Base-by-base conservation (phyloP, 495 filamentous ascomycete species). In the Penicillium bovifimosum region DNA sequence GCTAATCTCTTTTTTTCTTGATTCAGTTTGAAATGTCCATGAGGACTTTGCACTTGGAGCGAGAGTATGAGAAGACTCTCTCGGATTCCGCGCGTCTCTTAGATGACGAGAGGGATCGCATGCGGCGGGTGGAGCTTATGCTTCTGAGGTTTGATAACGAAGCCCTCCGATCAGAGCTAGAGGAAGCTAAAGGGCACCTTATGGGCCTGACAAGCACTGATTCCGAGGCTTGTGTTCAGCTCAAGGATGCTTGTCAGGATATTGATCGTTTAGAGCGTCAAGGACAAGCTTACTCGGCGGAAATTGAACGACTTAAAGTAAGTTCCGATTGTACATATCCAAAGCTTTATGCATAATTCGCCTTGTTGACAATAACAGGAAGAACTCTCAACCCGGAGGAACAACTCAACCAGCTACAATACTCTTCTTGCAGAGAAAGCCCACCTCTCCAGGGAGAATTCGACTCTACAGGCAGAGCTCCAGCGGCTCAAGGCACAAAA, bases 351-450 rank as follows among this genome's bases (percentile, higher is more conserved):
- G 7, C 36, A 24, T n/a, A 34, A 20, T 16, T 26, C 9, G 14
- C 26, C 6, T 35, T 52, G 28, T 40, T 42, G 50, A 50, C 42
- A 28, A 13, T 3, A 28, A n/a, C 41, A 91, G 86, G 80, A 79
- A 29, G 86, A 95, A 65, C 69, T 91, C 13, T 69, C 76, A 27
- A 77, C 84, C 1, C 70, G 88, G 63, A 80, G 80, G 51, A 69
- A 70, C 52, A 72, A 84, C 31, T 78, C 81, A 0, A 80, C 82
- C 36, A 84, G 87, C 59, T 83, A 85, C 4, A 79, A 83, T 28
- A 86, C 85, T 43, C 43, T 91, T 5, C 72, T 91, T 41, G 79
- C 85, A 9, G 90, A 93, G 55, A 96, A 95, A 60, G 69, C 87
- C 9, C 77, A 80, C 1, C 74, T 96, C 16, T 74, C 80, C 16